These are phyloP conservation scores for Trichoderma cornu-damae DNA, from an alignment of 2,329 filamentous ascomycete species.

Conservation along the genomic window DNA sequence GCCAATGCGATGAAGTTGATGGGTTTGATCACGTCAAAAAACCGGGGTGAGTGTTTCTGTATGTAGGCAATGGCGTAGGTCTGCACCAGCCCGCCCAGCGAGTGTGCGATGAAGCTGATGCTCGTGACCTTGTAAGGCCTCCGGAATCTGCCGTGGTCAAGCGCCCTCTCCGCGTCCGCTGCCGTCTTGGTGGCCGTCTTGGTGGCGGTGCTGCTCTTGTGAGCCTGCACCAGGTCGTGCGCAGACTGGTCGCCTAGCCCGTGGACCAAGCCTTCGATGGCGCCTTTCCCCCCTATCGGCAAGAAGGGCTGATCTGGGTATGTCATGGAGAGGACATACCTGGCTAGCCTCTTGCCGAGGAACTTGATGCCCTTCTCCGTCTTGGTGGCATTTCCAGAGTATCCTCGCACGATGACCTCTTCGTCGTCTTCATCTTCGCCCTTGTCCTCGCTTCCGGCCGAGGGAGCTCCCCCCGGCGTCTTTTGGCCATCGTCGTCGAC, in stretches of 20 bases:
- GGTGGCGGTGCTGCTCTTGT: slow-evolving; percentile 56
- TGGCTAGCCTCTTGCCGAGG: slow-evolving; percentile 86
- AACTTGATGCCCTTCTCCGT: slow-evolving; percentile 97
- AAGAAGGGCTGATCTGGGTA: slow-evolving; percentile 90
- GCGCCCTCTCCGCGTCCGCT: slow-evolving; percentile 48
- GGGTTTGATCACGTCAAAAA: slow-evolving; percentile 80
- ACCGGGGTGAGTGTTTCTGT: slow-evolving; percentile 87
- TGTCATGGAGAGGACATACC: slow-evolving; percentile 82
- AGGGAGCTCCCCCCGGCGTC: background rate
- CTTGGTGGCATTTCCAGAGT: slow-evolving; percentile 79
- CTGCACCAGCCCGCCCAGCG: slow-evolving; percentile 82
- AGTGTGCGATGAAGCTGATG: slow-evolving; percentile 93
- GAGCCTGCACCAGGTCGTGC: slow-evolving; percentile 45
- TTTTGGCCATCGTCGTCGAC: background rate
- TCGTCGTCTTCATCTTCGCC: slow-evolving; percentile 66
- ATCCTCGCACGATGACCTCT: slow-evolving; percentile 84
- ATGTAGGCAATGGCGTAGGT: slow-evolving; percentile 96
- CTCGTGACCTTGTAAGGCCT: slow-evolving; percentile 80
- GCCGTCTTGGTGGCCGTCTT: slow-evolving; percentile 52
- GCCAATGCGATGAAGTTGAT: slow-evolving; percentile 88
- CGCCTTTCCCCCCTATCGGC: slow-evolving; percentile 53
- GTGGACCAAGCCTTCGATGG: slow-evolving; percentile 40
- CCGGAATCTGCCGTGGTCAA: slow-evolving; percentile 27
- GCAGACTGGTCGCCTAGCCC: slow-evolving; percentile 36
- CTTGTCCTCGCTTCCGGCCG: slow-evolving; percentile 31